A percentile compares a stretch with the other conserved stretches of the same genome.
Conservation (phyloP, 768 basidiomycete species). For the Leccinum uliginosum region DNA sequence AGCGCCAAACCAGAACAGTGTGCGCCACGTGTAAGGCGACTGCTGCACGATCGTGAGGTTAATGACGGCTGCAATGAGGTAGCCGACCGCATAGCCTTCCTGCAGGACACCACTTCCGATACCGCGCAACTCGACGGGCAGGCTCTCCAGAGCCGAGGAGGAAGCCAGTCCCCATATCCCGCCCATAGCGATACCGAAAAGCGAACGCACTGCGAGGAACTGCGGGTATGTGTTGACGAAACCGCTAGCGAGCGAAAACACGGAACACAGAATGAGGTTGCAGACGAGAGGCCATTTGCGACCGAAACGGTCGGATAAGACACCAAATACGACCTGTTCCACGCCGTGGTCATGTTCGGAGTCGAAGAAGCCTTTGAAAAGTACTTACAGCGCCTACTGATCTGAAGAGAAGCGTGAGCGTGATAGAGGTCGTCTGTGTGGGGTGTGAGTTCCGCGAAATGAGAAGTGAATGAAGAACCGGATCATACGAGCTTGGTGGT, state of each 20-base stretch:
- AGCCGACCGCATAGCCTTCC: slow-evolving; percentile 86
- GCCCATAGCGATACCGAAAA: slow-evolving; percentile 89
- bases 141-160: slow-evolving; percentile 81
- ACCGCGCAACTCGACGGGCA: slow-evolving; percentile 84
- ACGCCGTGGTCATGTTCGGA: background rate
- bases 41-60: slow-evolving; percentile 57
- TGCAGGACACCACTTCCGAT: slow-evolving; percentile 82
- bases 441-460: background rate
- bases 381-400: slow-evolving; percentile 61
- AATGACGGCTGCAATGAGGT: slow-evolving; percentile 78
- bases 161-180: slow-evolving; percentile 85
- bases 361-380: background rate
- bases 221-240: slow-evolving; percentile 73
- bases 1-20: slow-evolving; percentile 76
- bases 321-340: slow-evolving; percentile 62
- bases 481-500: slow-evolving; percentile 41
- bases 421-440: slow-evolving; percentile 73
- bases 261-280: slow-evolving; percentile 67
- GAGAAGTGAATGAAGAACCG: background rate
- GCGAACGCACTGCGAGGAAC: slow-evolving; percentile 77
- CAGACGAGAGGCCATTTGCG: slow-evolving; percentile 88
- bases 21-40: slow-evolving; percentile 54
- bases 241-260: slow-evolving; percentile 74
- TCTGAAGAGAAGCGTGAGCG: slow-evolving; percentile 89
- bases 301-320: slow-evolving; percentile 85